Evolutionary conservation across 306 rosid species (phyloP).

Genomic region (Pyrus betulifolia): DNA sequence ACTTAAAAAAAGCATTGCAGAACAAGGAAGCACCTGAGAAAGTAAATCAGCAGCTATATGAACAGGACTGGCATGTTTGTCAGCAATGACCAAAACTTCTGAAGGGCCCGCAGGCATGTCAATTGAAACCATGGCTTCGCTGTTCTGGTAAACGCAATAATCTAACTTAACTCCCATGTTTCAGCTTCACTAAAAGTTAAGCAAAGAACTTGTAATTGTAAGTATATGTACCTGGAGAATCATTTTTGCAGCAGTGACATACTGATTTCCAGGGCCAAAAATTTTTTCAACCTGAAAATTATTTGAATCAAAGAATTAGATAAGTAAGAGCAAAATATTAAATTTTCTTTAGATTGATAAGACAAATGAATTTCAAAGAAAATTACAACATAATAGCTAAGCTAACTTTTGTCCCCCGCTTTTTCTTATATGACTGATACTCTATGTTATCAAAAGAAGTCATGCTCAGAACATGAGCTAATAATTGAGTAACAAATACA

Average conservation of each 20-base stretch:
- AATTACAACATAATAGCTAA: background rate
- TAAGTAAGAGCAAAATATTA: background rate
- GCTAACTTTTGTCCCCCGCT: background rate
- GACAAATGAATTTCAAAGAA: background rate
- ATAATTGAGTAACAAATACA: background rate
- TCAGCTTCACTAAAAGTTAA: background rate
- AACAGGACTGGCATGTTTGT: slow-evolving; percentile 70
- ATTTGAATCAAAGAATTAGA: slow-evolving; percentile 4
- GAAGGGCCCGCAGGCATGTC: slow-evolving; percentile 99
- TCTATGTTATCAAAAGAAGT: background rate
- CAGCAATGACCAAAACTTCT: slow-evolving; percentile 97
- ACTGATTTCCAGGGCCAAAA: slow-evolving; percentile 96
- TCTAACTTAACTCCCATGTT: background rate
- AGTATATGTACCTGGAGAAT: slow-evolving; percentile 67
- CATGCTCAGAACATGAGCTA: background rate
- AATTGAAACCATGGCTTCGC: slow-evolving; percentile 97
- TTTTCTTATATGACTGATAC: background rate
- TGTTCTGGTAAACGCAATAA: slow-evolving; percentile 42
- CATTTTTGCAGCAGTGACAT: slow-evolving; percentile 99
- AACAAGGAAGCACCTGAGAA: slow-evolving; percentile 61
- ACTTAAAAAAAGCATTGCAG: background rate
- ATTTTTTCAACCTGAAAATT: slow-evolving; percentile 73
- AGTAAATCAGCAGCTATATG: slow-evolving; percentile 96
- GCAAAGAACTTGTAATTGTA: background rate
- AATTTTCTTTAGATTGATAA: background rate